phyloP scores from a whole-genome alignment of 176 grass and related monocot genomes.

The Coix lacrymajobi region DNA sequence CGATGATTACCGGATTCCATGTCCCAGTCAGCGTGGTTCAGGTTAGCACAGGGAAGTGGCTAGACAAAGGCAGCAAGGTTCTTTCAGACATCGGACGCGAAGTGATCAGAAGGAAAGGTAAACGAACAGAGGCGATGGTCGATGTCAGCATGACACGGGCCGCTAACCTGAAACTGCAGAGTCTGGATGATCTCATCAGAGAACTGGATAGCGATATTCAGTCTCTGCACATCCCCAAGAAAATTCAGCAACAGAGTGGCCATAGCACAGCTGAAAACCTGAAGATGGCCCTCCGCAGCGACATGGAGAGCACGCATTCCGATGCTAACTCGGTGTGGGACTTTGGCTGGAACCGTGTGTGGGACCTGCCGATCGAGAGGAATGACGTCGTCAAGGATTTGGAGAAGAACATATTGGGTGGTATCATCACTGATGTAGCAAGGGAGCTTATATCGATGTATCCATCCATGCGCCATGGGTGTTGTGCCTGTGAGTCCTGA shows the following conservation, averaged over 20 bases:
- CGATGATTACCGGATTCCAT: conserved; percentile 41
- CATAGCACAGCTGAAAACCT: conserved; percentile 26
- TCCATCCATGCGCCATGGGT: conserved; percentile 12
- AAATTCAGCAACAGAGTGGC: neutral
- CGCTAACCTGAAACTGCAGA: conserved; percentile 7
- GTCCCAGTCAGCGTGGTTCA: conserved; percentile 22
- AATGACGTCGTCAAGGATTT: conserved; percentile 57
- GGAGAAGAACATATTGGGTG: conserved; percentile 65
- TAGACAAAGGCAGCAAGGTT: conserved; percentile 43
- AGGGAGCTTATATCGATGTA: conserved; percentile 51
- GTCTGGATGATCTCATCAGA: conserved; percentile 58
- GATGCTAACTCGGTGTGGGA: conserved; percentile 85
- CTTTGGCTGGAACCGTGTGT: conserved; percentile 54
- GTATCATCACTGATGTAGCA: conserved; percentile 70
- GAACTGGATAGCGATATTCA: conserved; percentile 68
- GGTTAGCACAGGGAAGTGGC: conserved; percentile 11
- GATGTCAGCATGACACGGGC: neutral
- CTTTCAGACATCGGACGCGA: conserved; percentile 61
- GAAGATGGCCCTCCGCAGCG: conserved; percentile 48
- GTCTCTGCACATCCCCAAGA: conserved; percentile 42
- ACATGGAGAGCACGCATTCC: conserved; percentile 47
- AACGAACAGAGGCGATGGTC: conserved; percentile 30
- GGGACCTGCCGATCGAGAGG: conserved; percentile 32
- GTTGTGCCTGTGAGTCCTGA: conserved; percentile 25
- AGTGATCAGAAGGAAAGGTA: conserved; percentile 65